These are phyloP conservation scores for Parathielavia hyrcaniae DNA, from an alignment of 495 filamentous ascomycete genomes.

Conservation along the genomic window DNA sequence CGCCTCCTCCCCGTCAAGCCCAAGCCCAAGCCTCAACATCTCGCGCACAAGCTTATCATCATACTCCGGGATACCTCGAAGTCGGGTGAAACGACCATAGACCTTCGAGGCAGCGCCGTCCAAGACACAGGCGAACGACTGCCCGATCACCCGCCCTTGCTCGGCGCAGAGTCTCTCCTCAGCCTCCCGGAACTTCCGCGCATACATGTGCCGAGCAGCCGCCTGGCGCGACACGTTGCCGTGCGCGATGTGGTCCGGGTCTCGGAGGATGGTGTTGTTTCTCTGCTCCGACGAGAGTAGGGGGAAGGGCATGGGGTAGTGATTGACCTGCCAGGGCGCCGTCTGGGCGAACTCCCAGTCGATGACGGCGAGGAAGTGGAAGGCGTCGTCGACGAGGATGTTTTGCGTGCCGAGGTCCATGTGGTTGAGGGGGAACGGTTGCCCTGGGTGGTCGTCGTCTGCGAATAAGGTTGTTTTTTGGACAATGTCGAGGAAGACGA, in stretches of 20 bases:
- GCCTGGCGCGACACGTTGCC: not conserved
- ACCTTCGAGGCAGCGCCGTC: not conserved
- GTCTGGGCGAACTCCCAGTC: slow-evolving; percentile 32
- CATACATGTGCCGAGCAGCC: not conserved
- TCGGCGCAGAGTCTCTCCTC: not conserved
- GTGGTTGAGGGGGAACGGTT: slow-evolving; percentile 27
- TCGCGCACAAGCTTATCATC: not conserved
- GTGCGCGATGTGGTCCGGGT: slow-evolving; percentile 7
- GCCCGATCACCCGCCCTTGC: not conserved
- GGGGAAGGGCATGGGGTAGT: slow-evolving; percentile 32
- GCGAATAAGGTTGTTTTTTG: not conserved
- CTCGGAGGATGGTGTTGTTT: not conserved
- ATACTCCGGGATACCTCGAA: not conserved
- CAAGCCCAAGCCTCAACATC: not conserved
- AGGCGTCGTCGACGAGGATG: slow-evolving; percentile 27
- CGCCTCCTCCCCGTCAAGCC: not conserved
- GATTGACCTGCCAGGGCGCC: slow-evolving; percentile 25
- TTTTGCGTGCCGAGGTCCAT: slow-evolving; percentile 33
- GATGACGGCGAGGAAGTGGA: slow-evolving; percentile 28
- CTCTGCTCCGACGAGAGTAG: slow-evolving; percentile 7
- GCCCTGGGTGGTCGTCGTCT: not conserved
- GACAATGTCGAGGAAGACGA: slow-evolving; percentile 3
- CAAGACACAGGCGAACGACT: not conserved
- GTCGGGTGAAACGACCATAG: not conserved
- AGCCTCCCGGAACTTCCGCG: not conserved